Evolutionary conservation across 2,329 filamentous ascomycete species (phyloP).

Genomic region (Talaromyces islandicus): DNA sequence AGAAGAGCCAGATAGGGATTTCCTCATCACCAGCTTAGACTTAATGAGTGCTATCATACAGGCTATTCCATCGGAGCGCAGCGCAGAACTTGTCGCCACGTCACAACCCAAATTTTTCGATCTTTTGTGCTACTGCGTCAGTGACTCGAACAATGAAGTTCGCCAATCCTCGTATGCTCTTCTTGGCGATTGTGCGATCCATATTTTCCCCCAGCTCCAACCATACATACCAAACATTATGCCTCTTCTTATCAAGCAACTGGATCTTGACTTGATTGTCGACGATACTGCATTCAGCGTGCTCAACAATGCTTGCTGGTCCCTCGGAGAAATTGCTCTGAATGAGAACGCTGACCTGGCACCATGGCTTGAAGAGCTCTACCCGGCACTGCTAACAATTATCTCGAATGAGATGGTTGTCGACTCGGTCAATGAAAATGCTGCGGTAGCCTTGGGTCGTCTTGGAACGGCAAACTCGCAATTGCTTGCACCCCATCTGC

Average conservation of each 20-base stretch:
- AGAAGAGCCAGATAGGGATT: conserved; percentile 90
- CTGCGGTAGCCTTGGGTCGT: conserved; percentile 84
- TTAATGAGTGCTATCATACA: conserved; percentile 90
- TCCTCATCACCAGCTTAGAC: conserved; percentile 90
- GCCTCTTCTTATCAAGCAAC: conserved; percentile 73
- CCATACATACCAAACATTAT: conserved; percentile 67
- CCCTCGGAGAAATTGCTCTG: conserved; percentile 84
- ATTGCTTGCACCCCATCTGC: conserved; percentile 70
- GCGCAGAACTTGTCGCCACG: conserved; percentile 66
- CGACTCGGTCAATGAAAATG: conserved; percentile 84
- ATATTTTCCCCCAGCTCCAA: conserved; percentile 76
- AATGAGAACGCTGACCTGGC: conserved; percentile 66
- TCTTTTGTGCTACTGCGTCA: conserved; percentile 84
- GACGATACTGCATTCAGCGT: conserved; percentile 84
- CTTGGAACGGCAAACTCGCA: conserved; percentile 75
- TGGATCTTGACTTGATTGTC: conserved; percentile 70
- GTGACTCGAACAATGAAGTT: conserved; percentile 84
- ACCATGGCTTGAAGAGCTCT: conserved; percentile 69
- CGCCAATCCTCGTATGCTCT: conserved; percentile 93
- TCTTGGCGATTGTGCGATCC: conserved; percentile 89
- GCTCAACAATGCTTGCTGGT: conserved; percentile 98
- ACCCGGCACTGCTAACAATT: conserved; percentile 73
- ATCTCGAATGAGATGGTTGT: conserved; percentile 81
- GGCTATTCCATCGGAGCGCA: conserved; percentile 68
- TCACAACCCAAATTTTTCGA: conserved; percentile 85